These are phyloP conservation scores for Aspergillus sp. DNA, from an alignment of 2,329 filamentous ascomycete species.

Conservation along the genomic window DNA sequence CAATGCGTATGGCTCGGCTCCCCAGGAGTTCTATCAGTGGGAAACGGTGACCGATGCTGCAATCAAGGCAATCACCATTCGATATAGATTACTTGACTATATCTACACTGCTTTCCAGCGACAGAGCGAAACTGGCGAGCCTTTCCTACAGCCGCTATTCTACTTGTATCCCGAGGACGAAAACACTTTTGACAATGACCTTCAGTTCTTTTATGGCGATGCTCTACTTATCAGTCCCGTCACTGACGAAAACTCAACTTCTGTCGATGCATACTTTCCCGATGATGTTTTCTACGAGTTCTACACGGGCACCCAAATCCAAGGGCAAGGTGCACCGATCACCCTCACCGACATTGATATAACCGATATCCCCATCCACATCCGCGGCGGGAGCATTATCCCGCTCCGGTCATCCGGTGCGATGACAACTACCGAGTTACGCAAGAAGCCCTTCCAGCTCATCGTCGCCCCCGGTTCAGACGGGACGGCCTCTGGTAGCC, in stretches of 20 bases:
- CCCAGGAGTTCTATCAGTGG: conserved; percentile 75
- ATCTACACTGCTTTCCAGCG: conserved; percentile 70
- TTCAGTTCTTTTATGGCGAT: conserved; percentile 62
- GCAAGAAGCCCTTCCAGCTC: conserved; percentile 67
- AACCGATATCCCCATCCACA: conserved; percentile 61
- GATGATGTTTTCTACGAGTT: conserved; percentile 62
- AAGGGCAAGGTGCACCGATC: conserved; percentile 47
- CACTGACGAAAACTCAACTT: conserved; percentile 51
- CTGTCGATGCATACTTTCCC: conserved; percentile 57
- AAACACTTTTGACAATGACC: conserved; percentile 52
- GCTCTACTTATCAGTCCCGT: conserved; percentile 59
- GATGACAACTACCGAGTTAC: conserved; percentile 61
- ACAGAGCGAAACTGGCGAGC: conserved; percentile 61
- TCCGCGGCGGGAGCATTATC: conserved; percentile 62
- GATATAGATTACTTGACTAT: conserved; percentile 79
- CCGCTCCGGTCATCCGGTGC: conserved; percentile 54
- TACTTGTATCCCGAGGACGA: conserved; percentile 65
- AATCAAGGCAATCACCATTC: conserved; percentile 65
- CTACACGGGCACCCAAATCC: conserved; percentile 51
- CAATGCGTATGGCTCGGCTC: conserved; percentile 53
- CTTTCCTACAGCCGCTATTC: conserved; percentile 69
- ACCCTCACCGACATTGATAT: conserved; percentile 48
- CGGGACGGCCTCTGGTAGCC: conserved; percentile 63
- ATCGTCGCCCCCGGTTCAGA: conserved; percentile 64
- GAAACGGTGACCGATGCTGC: conserved; percentile 62